These are phyloP conservation scores for Mycena olivaceomarginata DNA, from an alignment of 768 basidiomycete species.

Conservation along the genomic window DNA sequence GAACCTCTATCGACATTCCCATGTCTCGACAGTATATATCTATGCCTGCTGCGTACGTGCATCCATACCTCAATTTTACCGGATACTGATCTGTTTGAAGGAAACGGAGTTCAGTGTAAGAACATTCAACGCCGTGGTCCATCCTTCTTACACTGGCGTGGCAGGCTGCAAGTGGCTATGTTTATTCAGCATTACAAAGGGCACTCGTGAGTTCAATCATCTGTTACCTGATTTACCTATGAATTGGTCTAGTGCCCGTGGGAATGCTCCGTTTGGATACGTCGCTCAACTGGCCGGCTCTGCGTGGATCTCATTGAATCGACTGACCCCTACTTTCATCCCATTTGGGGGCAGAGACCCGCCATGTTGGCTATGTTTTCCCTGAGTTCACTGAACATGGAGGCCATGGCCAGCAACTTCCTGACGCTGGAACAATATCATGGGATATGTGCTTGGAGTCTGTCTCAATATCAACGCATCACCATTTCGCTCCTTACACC, in stretches of 20 bases:
- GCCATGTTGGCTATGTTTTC: too few relatives aligned
- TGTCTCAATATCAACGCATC: not conserved
- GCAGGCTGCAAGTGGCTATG: not conserved
- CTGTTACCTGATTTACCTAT: not conserved
- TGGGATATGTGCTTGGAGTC: not conserved
- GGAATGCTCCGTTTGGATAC: constrained; percentile 11
- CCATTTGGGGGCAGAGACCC: not conserved
- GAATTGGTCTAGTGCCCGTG: not conserved
- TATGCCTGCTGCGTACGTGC: constrained; percentile 5
- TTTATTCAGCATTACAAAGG: not conserved
- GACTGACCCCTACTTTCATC: not conserved
- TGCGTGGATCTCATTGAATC: constrained; percentile 1
- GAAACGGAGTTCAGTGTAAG: not conserved
- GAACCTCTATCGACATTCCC: not conserved
- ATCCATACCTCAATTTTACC: too few relatives aligned
- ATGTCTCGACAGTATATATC: not conserved
- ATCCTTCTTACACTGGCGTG: not conserved
- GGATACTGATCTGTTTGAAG: not conserved
- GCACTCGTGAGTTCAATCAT: not conserved
- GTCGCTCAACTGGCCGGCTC: constrained; percentile 11
- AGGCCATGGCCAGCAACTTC: not conserved
- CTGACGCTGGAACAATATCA: constrained; percentile 8
- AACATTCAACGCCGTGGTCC: not conserved
- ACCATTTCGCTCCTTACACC: not conserved
- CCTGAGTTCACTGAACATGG: not conserved